Conservation (phyloP, 192 early-diverging fungal species). For the Coemansia sp. region DNA sequence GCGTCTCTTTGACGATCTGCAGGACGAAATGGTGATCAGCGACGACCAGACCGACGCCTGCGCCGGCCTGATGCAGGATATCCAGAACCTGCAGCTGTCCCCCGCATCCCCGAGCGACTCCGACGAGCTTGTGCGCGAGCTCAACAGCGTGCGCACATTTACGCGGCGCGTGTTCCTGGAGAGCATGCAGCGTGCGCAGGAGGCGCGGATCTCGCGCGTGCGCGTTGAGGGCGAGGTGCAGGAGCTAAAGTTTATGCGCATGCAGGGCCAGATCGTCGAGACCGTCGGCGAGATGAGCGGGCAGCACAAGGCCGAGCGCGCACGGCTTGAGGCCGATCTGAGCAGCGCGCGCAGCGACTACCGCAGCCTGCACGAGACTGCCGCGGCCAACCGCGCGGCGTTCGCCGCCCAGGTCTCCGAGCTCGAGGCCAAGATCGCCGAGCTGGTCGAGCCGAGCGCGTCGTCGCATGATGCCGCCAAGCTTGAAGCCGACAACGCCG, state of each 20-base stretch:
- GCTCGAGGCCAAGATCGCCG: constrained; percentile 11
- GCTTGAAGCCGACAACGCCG: constrained; percentile 16
- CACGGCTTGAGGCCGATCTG: constrained; percentile 16
- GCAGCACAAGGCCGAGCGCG: constrained; percentile 24
- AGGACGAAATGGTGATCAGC: constrained; percentile 17
- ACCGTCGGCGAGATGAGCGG: constrained; percentile 33
- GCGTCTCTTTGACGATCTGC: constrained; percentile 32
- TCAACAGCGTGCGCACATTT: constrained; percentile 9
- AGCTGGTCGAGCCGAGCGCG: constrained; percentile 3
- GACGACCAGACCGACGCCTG: constrained; percentile 23
- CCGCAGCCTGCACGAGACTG: constrained; percentile 26
- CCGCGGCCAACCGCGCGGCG: constrained; percentile 7
- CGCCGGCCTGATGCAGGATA: constrained; percentile 18
- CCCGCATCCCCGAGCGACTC: constrained; percentile 1
- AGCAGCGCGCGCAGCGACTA: constrained; percentile 15
- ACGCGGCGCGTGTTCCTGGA: constrained; percentile 20
- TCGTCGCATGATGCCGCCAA: not conserved
- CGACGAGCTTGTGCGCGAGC: not conserved
- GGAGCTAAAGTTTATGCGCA: constrained; percentile 30
- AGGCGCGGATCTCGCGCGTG: constrained; percentile 5
- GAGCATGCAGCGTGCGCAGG: constrained; percentile 17
- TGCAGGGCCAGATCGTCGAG: constrained; percentile 48
- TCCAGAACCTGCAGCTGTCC: constrained; percentile 12
- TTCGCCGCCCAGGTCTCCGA: constrained; percentile 22
- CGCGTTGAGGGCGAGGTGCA: constrained; percentile 11